Evolutionary conservation across 2,329 filamentous ascomycete genomes (phyloP).

Genomic region (Claviceps purpurea): DNA sequence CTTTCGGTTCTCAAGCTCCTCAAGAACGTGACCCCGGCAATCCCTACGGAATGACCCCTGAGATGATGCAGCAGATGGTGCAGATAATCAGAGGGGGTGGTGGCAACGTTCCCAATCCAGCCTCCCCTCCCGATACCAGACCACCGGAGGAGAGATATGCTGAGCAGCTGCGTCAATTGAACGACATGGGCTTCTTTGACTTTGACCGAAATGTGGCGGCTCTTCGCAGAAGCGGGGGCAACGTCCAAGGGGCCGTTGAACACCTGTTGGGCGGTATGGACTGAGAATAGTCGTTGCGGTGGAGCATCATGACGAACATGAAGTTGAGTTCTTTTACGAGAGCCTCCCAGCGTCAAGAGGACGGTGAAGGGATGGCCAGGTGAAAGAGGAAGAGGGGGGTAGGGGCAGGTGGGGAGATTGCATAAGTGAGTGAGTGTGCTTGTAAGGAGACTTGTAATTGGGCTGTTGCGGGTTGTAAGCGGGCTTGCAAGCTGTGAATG

Average conservation of each 20-base stretch:
- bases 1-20: constrained; percentile 10
- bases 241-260: constrained; percentile 83
- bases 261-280: constrained; percentile 41
- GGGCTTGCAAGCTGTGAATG: no score
- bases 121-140: constrained; percentile 61
- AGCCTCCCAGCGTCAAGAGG: not conserved
- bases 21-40: constrained; percentile 19
- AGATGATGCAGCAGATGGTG: constrained; percentile 41
- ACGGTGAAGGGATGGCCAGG: not conserved
- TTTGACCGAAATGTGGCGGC: constrained; percentile 89
- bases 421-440: not conserved
- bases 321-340: not conserved
- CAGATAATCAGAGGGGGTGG: constrained; percentile 28
- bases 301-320: not conserved
- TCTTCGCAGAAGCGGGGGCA: constrained; percentile 76
- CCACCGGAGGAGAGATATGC: constrained; percentile 91
- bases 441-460: no score
- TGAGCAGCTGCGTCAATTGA: constrained; percentile 78
- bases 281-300: constrained; percentile 2
- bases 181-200: constrained; percentile 98
- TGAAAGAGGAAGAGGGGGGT: not conserved
- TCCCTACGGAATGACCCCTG: constrained; percentile 37
- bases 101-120: constrained; percentile 16
- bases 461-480: no score
- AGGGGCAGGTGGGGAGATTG: not conserved